These are phyloP conservation scores for Chytriomyces sp. DNA, from an alignment of 192 early-diverging fungal species.

Conservation along the genomic window DNA sequence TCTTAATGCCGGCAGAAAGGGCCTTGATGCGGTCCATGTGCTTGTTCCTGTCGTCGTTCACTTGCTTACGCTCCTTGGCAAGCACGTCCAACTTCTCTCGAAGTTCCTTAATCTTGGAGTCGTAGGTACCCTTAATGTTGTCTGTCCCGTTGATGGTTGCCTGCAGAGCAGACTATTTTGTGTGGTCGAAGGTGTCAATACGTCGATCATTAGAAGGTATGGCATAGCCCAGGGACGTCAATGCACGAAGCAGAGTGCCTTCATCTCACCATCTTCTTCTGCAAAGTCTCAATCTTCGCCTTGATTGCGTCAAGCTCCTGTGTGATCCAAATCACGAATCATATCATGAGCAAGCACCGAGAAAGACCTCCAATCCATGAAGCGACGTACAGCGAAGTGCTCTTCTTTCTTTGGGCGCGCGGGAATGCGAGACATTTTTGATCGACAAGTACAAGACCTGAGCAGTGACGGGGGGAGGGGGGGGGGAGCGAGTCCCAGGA, in stretches of 20 bases:
- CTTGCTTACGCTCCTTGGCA: conserved; percentile 69
- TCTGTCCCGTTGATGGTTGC: conserved; percentile 59
- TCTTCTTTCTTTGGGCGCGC: conserved; percentile 19
- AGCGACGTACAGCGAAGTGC: neutral
- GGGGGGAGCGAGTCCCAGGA: neutral
- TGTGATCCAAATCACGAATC: no score
- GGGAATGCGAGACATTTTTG: neutral
- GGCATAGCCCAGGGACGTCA: neutral
- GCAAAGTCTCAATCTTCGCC: conserved; percentile 56
- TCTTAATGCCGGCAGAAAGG: conserved; percentile 74
- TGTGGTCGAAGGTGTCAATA: neutral
- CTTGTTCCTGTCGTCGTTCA: conserved; percentile 69
- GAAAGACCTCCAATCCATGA: neutral
- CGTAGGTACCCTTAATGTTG: conserved; percentile 57
- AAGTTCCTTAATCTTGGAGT: conserved; percentile 63
- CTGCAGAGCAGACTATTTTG: conserved; percentile 55
- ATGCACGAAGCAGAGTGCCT: neutral
- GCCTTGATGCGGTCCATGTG: conserved; percentile 72
- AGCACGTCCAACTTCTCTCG: conserved; percentile 64
- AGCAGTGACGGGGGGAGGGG: neutral
- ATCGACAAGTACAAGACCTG: no score
- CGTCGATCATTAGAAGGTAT: neutral
- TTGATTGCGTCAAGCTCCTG: conserved; percentile 54
- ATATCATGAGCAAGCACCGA: neutral
- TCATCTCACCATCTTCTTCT: conserved; percentile 54